phyloP scores from a whole-genome alignment of 169 alveolate species.

The Plasmodium blacklocki region DNA sequence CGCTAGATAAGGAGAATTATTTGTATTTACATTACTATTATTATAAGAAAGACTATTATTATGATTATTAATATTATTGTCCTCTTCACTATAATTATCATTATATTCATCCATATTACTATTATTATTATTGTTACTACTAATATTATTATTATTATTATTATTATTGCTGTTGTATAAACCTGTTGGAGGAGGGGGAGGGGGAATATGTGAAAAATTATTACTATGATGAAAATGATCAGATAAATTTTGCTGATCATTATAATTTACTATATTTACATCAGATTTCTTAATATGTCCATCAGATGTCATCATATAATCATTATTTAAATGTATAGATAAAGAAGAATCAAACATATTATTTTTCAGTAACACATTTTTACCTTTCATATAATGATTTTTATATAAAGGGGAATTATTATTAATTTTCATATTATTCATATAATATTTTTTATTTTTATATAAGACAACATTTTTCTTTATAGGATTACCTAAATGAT shows the following conservation, averaged over 20 bases:
- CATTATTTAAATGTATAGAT: neutral
- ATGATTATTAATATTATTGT: neutral
- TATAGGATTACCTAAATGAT: neutral
- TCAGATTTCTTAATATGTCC: neutral
- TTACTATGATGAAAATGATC: neutral
- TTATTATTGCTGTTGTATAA: neutral
- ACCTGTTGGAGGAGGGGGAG: conserved; percentile 28
- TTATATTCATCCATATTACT: neutral
- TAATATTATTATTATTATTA: no score
- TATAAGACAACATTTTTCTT: conserved; percentile 30
- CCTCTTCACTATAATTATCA: neutral
- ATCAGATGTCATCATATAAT: conserved; percentile 2
- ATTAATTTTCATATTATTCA: neutral
- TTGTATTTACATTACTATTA: no score
- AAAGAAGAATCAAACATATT: conserved; percentile 1
- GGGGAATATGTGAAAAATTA: conserved; percentile 16
- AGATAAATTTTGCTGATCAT: neutral
- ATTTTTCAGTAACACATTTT: neutral
- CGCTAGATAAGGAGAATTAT: no score
- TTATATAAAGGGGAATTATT: neutral
- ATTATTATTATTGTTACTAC: neutral
- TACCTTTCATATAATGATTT: conserved; percentile 6
- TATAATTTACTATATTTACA: neutral
- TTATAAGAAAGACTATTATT: no score
- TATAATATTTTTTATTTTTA: conserved; percentile 55